Evolutionary conservation across 176 grass and related monocot species (phyloP).

Genomic region (Carex myosuroides): DNA sequence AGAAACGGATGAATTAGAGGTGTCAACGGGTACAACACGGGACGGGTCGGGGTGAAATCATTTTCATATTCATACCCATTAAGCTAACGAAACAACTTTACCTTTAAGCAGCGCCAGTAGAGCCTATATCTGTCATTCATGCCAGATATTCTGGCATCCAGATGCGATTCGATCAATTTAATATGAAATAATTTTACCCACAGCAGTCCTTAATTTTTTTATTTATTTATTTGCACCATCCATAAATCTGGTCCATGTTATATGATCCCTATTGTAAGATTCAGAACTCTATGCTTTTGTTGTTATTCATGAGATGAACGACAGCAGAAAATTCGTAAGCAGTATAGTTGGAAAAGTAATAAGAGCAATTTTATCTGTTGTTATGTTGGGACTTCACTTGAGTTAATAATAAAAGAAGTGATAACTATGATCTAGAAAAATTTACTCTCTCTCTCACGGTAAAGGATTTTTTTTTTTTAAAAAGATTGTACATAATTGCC

Average conservation of each 20-base stretch:
- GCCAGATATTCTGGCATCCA: neutral
- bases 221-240: no score
- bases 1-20: neutral
- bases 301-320: neutral
- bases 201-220: neutral
- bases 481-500: no score
- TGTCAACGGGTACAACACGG: no score
- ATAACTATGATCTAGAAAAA: no score
- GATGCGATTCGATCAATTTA: neutral
- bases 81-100: no score
- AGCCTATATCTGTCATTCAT: neutral
- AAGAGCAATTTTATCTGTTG: neutral
- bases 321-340: neutral
- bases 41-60: no score
- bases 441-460: no score
- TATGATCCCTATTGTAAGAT: neutral
- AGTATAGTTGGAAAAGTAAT: neutral
- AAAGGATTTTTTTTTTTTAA: no score
- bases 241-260: no score
- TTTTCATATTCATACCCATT: no score
- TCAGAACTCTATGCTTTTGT: neutral
- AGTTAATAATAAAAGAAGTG: neutral
- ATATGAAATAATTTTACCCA: neutral
- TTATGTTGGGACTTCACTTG: neutral
- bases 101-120: neutral